Evolutionary conservation across 2,329 filamentous ascomycete genomes (phyloP), one percentile per base, ranked within the genome.

Genomic region (Cytospora leucostoma): DNA sequence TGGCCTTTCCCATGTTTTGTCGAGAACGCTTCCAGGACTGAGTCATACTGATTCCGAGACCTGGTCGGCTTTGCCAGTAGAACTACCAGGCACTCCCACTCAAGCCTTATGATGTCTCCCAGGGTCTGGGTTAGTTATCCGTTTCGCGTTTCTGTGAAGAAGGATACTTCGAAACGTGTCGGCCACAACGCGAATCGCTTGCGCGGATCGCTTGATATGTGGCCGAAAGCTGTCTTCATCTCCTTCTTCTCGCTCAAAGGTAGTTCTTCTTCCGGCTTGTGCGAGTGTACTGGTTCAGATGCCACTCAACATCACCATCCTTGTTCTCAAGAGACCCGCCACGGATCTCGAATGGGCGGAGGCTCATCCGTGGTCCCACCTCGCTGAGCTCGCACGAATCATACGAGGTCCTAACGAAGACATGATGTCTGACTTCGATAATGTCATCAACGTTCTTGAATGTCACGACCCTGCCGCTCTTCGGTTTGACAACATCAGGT

Each of bases 181-280:
- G 44, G 35, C 35, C 35, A 37, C 21, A 15, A 15, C 27, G 32
- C 13, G n/a, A n/a, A 37, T 32, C 44, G 19, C 32, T 21, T 33
- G 19, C 27, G 32, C 13, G n/a, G n/a, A 37, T 32, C 44, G 19
- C 32, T 21, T 33, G 19, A 50, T 34, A 7, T 17, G 32, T 32
- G 12, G 37, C 10, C 21, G n/a, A 35, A 8, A 13, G 8, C 47
- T 51, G 19, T 19, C 19, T 10, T 21, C 0, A 34, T 6, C 35
- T 19, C 1, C 4, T 21, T 33, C 32, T 4, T 38, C 5, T 19
- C n/a, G 19, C 63, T 87, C 78, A 97, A 61, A 97, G 82, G 73
- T 96, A 97, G 73, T 96, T 92, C 87, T 97, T 97, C 86, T 98
- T 98, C 78, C 88, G 88, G 70, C 90, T 89, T 15, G 94, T 98